phyloP scores from a whole-genome alignment of 202 grass and related monocot species.

The Setaria viridis region DNA sequence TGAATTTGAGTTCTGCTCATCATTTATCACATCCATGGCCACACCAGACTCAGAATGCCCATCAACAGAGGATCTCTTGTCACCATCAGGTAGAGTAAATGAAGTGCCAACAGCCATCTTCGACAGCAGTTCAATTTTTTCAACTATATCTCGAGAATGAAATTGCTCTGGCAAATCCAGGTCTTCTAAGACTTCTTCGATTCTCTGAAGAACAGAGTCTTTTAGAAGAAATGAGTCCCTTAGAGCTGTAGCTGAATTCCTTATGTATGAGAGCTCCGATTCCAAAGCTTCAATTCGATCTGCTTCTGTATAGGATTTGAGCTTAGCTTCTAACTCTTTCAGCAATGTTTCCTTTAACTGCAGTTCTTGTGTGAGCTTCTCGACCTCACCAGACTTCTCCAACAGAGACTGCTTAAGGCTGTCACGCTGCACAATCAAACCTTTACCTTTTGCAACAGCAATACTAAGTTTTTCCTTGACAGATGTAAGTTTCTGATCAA shows the following conservation, averaged over 20 bases:
- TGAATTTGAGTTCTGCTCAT: conserved; percentile 63
- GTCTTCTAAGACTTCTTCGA: conserved; percentile 97
- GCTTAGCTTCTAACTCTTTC: conserved; percentile 75
- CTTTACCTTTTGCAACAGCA: conserved; percentile 97
- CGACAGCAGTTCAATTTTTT: conserved; percentile 86
- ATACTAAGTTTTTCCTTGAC: conserved; percentile 94
- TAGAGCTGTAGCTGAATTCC: conserved; percentile 91
- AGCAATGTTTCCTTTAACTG: conserved; percentile 68
- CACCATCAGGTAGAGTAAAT: conserved; percentile 57
- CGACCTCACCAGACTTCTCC: conserved; percentile 80
- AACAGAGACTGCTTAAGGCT: conserved; percentile 86
- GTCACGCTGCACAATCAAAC: conserved; percentile 91
- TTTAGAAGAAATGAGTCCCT: conserved; percentile 97
- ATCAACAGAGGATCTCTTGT: conserved; percentile 57
- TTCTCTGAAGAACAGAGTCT: conserved; percentile 95
- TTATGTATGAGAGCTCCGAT: conserved; percentile 92
- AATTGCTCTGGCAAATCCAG: conserved; percentile 91
- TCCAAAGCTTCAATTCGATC: conserved; percentile 99
- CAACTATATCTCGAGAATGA: conserved; percentile 88
- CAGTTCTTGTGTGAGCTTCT: conserved; percentile 77
- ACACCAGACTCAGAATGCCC: conserved; percentile 55
- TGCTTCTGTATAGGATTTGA: conserved; percentile 84
- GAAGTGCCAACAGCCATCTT: conserved; percentile 69
- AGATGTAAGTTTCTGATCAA: conserved; percentile 86
- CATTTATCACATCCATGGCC: conserved; percentile 57